Conservation (phyloP, 345 rosid species). For the Populus deltoides region DNA sequence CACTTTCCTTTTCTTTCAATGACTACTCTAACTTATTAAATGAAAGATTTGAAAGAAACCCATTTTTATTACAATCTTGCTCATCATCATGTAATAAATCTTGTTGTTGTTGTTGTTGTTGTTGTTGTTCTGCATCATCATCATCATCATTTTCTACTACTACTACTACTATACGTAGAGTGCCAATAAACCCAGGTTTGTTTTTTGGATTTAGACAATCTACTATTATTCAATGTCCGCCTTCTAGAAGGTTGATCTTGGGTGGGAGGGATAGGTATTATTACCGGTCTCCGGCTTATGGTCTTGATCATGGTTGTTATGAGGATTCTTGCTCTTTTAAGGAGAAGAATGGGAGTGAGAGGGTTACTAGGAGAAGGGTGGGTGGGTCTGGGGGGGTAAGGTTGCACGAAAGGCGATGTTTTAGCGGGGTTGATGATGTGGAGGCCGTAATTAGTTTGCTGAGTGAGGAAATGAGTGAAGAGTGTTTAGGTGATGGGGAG, state of each 20-base stretch:
- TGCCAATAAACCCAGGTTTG: constrained; percentile 41
- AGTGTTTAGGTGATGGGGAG: constrained; percentile 28
- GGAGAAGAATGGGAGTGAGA: constrained; percentile 30
- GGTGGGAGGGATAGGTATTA: constrained; percentile 27
- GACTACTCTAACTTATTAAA: constrained; percentile 46
- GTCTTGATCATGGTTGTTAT: constrained; percentile 32
- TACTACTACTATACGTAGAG: constrained; percentile 29
- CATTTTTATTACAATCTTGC: constrained; percentile 22
- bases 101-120: constrained; percentile 34
- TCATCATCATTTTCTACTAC: constrained; percentile 11
- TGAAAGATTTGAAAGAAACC: constrained; percentile 46
- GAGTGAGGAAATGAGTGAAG: constrained; percentile 59
- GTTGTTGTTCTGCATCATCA: constrained; percentile 36
- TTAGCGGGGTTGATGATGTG: constrained; percentile 47
- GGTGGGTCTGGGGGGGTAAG: neutral
- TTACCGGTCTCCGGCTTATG: constrained; percentile 37
- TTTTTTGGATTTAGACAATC: constrained; percentile 70
- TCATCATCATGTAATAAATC: constrained; percentile 8
- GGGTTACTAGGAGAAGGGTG: constrained; percentile 30
- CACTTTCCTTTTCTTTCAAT: constrained; percentile 45
- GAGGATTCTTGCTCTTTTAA: constrained; percentile 42
- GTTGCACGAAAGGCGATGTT: constrained; percentile 20
- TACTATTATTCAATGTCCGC: constrained; percentile 58
- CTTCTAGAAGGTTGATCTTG: constrained; percentile 51
- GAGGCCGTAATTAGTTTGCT: constrained; percentile 76